A percentile compares a stretch with the other conserved stretches of the same genome.
phyloP scores from a whole-genome alignment of 352 stramenopile genomes.

The Pythium grandisporangium region DNA sequence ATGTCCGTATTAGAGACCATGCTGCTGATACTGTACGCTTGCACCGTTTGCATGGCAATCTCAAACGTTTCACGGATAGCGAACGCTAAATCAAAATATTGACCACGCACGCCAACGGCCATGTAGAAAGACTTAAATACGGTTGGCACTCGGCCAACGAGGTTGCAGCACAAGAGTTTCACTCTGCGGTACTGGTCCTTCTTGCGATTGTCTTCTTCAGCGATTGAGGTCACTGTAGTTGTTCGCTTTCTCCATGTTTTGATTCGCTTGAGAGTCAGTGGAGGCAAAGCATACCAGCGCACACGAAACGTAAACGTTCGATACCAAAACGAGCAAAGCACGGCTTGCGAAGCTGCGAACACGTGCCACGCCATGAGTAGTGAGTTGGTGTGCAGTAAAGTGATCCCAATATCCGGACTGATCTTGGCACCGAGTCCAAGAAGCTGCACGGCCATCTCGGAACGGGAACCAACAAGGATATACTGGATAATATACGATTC shows the following conservation, averaged over 20 bases:
- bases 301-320: conserved; percentile 6
- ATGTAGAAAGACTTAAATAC: too few relatives aligned
- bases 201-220: neutral
- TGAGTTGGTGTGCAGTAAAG: conserved; percentile 7
- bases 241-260: neutral
- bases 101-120: conserved; percentile 7
- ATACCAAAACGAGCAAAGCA: conserved; percentile 7
- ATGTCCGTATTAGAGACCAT: conserved; percentile 13
- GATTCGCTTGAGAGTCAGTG: neutral
- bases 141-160: neutral
- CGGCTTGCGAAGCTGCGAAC: conserved; percentile 1
- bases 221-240: neutral
- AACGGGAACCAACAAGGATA: conserved; percentile 13
- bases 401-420: conserved; percentile 6
- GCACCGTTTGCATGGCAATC: conserved; percentile 10
- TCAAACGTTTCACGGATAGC: conserved; percentile 10
- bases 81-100: conserved; percentile 11
- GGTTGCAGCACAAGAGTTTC: neutral
- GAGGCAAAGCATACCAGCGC: neutral
- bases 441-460: conserved; percentile 13
- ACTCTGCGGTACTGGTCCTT: neutral
- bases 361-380: conserved; percentile 14
- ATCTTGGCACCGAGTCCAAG: conserved; percentile 10
- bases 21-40: conserved; percentile 14
- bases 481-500: conserved; percentile 13